These are phyloP conservation scores for Dalbergia cochinchinensis DNA, from an alignment of 306 rosid genomes.

Conservation along the genomic window DNA sequence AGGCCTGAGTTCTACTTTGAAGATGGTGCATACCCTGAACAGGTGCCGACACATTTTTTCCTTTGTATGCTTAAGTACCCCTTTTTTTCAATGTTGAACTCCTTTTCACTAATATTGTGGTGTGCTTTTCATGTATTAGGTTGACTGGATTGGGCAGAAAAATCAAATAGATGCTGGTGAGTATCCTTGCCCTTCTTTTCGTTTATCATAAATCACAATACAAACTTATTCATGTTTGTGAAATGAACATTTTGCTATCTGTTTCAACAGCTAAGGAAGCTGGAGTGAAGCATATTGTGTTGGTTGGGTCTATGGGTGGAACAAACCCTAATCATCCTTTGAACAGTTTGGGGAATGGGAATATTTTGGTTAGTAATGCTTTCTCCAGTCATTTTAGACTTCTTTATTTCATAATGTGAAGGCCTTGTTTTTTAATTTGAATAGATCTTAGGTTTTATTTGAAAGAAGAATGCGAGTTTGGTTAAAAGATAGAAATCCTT, in stretches of 20 bases:
- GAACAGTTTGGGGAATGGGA: conserved; percentile 89
- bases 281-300: conserved; percentile 92
- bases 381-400: conserved; percentile 16
- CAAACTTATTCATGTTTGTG: conserved; percentile 10
- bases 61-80: background rate
- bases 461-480: conserved; percentile 15
- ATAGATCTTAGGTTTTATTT: background rate
- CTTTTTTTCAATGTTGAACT: conserved; percentile 1
- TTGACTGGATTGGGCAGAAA: conserved; percentile 98
- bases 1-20: conserved; percentile 92
- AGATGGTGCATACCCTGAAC: conserved; percentile 92
- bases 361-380: conserved; percentile 80
- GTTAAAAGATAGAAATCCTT: conserved; percentile 27
- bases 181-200: conserved; percentile 33
- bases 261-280: conserved; percentile 83
- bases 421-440: background rate
- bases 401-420: conserved; percentile 14
- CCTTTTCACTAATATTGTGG: conserved; percentile 5
- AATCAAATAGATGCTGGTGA: conserved; percentile 94
- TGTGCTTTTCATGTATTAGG: conserved; percentile 60
- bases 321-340: conserved; percentile 76
- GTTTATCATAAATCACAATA: background rate
- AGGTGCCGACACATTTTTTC: conserved; percentile 57
- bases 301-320: conserved; percentile 99
- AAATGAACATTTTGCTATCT: conserved; percentile 38